Evolutionary conservation across 495 filamentous ascomycete species (phyloP), one percentile per base, ranked within the genome.

Genomic region (Podospora anserina): DNA sequence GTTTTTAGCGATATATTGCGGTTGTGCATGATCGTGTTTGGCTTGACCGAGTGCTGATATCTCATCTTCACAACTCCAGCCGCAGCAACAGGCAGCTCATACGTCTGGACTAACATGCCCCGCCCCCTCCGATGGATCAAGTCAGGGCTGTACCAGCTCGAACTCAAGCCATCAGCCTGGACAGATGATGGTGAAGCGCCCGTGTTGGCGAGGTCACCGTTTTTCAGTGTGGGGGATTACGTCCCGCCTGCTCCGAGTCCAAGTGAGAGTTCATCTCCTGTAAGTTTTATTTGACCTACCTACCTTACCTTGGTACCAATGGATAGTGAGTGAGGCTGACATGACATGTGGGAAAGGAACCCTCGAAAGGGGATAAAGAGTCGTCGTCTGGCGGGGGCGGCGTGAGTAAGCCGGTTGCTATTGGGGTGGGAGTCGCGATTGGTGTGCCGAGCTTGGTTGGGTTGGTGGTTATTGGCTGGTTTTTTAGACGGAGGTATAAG

Each of bases 131-230:
- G 73, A 0, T 78, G 77, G 72, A 53, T 80, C 55, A 57, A 69
- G 20, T 69, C 69, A 5, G 80, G 80, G 2, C 67, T 76, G 56
- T 83, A 83, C 28, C 74, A 81, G 66, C 68, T 82, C 61, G 76
- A 81, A 63, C 55, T 82, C 23, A 68, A 74, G 65, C 66, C 72
- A n/a, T 60, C 62, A 34, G 72, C 27, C 16, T 69, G 68, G 69
- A 67, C 66, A 5, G 68, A 65, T 5, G 68, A 65, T 5, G 39
- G 49, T 23, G 63, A 68, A 5, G n/a, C 61, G 30, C 71, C 72
- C 9, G 2, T 74, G 55, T 32, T 78, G 58, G 76, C 72, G 7
- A 70, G 61, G 66, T 76, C 73, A 49, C 65, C 72, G 0, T 69
- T 67, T 26, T 78, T 78, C 27, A 66, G 15, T 32, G 67, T 78